Evolutionary conservation across 2,329 filamentous ascomycete genomes (phyloP).

Genomic region (Phialophora tarda): DNA sequence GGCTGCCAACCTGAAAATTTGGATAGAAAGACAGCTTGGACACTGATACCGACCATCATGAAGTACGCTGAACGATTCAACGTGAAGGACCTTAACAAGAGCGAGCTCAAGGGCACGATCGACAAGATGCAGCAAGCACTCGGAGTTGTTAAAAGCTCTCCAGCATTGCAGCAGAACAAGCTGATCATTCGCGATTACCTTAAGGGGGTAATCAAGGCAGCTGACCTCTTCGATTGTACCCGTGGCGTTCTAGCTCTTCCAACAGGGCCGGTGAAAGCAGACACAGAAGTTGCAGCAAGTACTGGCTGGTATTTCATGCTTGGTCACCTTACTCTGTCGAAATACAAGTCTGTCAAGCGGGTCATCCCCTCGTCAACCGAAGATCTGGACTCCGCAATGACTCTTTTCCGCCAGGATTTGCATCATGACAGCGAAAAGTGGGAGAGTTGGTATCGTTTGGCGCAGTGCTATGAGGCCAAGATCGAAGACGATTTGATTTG

Average conservation of each 20-base stretch:
- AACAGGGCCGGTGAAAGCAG: slow-evolving; percentile 70
- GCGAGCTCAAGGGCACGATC: slow-evolving; percentile 85
- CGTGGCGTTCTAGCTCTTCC: slow-evolving; percentile 77
- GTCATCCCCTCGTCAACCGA: slow-evolving; percentile 79
- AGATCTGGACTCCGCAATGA: slow-evolving; percentile 80
- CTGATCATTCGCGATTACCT: slow-evolving; percentile 81
- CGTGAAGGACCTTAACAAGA: slow-evolving; percentile 89
- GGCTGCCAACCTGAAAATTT: slow-evolving; percentile 77
- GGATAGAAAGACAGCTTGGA: slow-evolving; percentile 78
- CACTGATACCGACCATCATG: slow-evolving; percentile 83
- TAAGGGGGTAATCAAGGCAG: slow-evolving; percentile 80
- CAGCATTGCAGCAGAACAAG: slow-evolving; percentile 84
- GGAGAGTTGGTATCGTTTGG: slow-evolving; percentile 90
- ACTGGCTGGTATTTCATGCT: slow-evolving; percentile 93
- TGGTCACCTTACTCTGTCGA: slow-evolving; percentile 84
- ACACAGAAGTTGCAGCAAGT: slow-evolving; percentile 71
- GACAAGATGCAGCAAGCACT: slow-evolving; percentile 92
- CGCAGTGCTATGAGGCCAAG: slow-evolving; percentile 85
- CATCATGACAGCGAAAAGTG: slow-evolving; percentile 82
- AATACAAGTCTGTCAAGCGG: slow-evolving; percentile 80
- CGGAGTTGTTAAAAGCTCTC: slow-evolving; percentile 75
- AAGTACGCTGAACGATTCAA: slow-evolving; percentile 80
- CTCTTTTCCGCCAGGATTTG: slow-evolving; percentile 79
- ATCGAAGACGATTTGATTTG: slow-evolving; percentile 85
- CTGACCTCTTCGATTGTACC: slow-evolving; percentile 79